Evolutionary conservation across 805 yeast species (phyloP).

Genomic region (Sugiyamaella americana): DNA sequence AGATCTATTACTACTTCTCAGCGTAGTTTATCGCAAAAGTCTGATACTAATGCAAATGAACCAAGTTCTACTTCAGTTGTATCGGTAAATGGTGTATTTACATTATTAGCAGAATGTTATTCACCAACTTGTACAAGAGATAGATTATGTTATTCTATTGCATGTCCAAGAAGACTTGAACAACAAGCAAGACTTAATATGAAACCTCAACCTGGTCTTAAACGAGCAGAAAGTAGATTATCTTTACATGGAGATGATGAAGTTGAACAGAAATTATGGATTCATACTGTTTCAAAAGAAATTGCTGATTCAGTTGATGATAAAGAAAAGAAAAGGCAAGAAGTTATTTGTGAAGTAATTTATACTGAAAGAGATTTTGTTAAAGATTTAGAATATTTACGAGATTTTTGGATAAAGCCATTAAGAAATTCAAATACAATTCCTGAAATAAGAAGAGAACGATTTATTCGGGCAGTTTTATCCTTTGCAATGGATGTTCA

Average conservation of each 20-base stretch:
- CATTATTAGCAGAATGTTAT: conserved; percentile 87
- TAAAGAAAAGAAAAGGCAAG: conserved; percentile 86
- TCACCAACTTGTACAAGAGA: conserved; percentile 95
- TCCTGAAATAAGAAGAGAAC: conserved; percentile 82
- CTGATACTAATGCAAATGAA: conserved; percentile 6
- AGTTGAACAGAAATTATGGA: conserved; percentile 85
- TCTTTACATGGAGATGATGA: conserved; percentile 65
- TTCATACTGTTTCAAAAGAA: conserved; percentile 78
- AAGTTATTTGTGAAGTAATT: conserved; percentile 86
- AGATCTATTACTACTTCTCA: conserved; percentile 4
- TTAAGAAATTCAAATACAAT: conserved; percentile 79
- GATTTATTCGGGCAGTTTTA: conserved; percentile 86
- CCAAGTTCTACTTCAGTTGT: conserved; percentile 16
- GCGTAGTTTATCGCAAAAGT: not conserved
- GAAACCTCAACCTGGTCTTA: conserved; percentile 81
- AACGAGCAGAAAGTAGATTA: conserved; percentile 63
- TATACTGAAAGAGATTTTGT: conserved; percentile 94
- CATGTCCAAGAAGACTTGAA: conserved; percentile 92
- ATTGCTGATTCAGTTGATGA: conserved; percentile 74
- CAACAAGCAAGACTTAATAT: conserved; percentile 89
- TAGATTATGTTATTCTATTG: conserved; percentile 83
- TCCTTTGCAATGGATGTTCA: conserved; percentile 84
- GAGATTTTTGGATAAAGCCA: conserved; percentile 93
- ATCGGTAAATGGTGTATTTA: conserved; percentile 82
- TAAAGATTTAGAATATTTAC: conserved; percentile 84